Evolutionary conservation across 2,329 filamentous ascomycete species (phyloP).

Genomic region (Fusarium palustre): DNA sequence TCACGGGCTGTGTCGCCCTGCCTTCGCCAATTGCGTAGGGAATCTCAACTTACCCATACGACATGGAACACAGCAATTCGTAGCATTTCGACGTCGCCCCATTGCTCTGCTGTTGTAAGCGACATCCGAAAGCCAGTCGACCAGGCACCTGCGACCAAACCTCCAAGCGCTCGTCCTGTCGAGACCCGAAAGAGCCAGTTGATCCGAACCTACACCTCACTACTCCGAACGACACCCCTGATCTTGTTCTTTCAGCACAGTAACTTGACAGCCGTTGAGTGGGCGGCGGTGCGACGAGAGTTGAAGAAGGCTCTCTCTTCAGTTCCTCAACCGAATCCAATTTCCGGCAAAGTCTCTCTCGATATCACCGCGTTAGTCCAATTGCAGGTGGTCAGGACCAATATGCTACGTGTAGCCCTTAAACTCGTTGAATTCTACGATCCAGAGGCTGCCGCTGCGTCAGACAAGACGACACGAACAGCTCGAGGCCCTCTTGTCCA

Average conservation of each 20-base stretch:
- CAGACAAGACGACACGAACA: conserved; percentile 49
- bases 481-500: conserved; percentile 55
- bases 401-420: conserved; percentile 87
- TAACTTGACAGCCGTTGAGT: conserved; percentile 76
- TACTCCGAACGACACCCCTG: conserved; percentile 85
- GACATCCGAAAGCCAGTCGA: conserved; percentile 56
- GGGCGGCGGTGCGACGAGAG: conserved; percentile 59
- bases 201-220: conserved; percentile 84
- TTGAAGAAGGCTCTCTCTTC: conserved; percentile 57
- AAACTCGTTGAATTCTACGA: conserved; percentile 87
- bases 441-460: conserved; percentile 56
- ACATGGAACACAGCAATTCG: conserved; percentile 41
- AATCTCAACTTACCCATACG: conserved; percentile 25
- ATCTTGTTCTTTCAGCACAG: conserved; percentile 84
- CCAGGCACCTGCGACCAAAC: conserved; percentile 76
- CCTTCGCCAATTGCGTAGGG: conserved; percentile 44
- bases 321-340: conserved; percentile 52
- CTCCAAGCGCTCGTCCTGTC: conserved; percentile 86
- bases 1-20: conserved; percentile 37
- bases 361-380: conserved; percentile 73
- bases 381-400: conserved; percentile 86
- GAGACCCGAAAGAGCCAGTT: conserved; percentile 93
- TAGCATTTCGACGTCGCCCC: conserved; percentile 46
- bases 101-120: conserved; percentile 43
- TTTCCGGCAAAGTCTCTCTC: conserved; percentile 49